phyloP scores from a whole-genome alignment of 257 asterid species.

The Thymus mandschuricus region DNA sequence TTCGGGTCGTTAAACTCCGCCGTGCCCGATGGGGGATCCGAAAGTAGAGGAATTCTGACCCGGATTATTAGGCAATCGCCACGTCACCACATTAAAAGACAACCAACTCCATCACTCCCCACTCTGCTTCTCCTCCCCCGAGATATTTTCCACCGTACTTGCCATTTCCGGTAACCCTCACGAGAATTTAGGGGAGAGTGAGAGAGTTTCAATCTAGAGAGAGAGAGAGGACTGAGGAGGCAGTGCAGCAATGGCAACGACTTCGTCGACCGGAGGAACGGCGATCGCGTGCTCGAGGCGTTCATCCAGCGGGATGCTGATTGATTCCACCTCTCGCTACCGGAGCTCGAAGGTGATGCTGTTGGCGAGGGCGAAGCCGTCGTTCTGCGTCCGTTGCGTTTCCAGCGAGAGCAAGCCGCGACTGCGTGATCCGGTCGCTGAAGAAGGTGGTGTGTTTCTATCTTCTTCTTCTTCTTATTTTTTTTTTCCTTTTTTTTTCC shows the following conservation, averaged over 20 bases:
- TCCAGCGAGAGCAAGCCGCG: slow-evolving; percentile 53
- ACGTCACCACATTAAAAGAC: slow-evolving; percentile 19
- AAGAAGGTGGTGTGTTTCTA: slow-evolving; percentile 38
- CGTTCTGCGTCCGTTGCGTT: slow-evolving; percentile 51
- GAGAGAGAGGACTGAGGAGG: neutral
- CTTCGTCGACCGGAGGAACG: slow-evolving; percentile 42
- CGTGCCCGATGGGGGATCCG: neutral
- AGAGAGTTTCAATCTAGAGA: neutral
- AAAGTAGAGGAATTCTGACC: neutral
- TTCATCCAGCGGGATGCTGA: slow-evolving; percentile 42
- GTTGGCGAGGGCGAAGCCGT: slow-evolving; percentile 42
- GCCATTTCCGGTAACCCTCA: neutral
- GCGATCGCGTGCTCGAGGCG: slow-evolving; percentile 36
- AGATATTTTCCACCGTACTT: neutral
- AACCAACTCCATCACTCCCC: slow-evolving; percentile 27
- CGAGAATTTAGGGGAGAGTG: neutral
- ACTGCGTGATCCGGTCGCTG: slow-evolving; percentile 43
- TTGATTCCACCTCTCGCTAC: slow-evolving; percentile 45
- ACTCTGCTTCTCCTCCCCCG: too few relatives aligned
- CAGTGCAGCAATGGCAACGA: slow-evolving; percentile 55
- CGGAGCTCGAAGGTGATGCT: slow-evolving; percentile 45
- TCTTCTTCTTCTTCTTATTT: neutral
- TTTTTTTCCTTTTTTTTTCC: too few relatives aligned
- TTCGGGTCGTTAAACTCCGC: neutral
- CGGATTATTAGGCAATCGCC: slow-evolving; percentile 4